Evolutionary conservation across 2,329 filamentous ascomycete genomes (phyloP).

Genomic region (Aspergillus niger): DNA sequence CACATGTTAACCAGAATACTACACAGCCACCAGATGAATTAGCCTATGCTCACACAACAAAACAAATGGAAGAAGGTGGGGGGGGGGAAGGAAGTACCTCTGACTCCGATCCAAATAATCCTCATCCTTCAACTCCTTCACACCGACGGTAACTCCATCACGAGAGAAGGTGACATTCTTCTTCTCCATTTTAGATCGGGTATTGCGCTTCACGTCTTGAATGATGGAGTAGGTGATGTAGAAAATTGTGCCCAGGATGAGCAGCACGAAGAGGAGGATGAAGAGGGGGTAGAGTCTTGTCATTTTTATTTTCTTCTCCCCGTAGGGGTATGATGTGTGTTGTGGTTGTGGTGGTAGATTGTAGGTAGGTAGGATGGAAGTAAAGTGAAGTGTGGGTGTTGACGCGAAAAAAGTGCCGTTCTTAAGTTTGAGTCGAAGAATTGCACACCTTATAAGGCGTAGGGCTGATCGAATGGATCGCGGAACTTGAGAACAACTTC

Average conservation of each 20-base stretch:
- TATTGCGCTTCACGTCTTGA: slow-evolving; percentile 59
- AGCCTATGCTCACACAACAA: background rate
- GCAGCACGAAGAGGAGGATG: slow-evolving; percentile 58
- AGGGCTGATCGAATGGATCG: too few species aligned
- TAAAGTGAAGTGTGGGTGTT: too few species aligned
- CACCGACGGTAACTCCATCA: slow-evolving; percentile 62
- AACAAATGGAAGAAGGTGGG: background rate
- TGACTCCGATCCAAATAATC: slow-evolving; percentile 63
- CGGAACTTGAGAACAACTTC: too few species aligned
- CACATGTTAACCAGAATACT: slow-evolving; percentile 53
- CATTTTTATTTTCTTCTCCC: slow-evolving; percentile 17
- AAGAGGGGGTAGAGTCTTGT: slow-evolving; percentile 56
- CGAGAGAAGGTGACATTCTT: slow-evolving; percentile 62
- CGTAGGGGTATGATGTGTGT: background rate
- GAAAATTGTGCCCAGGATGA: slow-evolving; percentile 54
- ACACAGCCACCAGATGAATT: background rate
- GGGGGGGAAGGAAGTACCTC: slow-evolving; percentile 40
- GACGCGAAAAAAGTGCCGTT: too few species aligned
- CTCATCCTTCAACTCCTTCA: slow-evolving; percentile 60
- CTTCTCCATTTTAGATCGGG: slow-evolving; percentile 64
- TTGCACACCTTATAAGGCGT: too few species aligned
- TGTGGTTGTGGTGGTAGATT: background rate
- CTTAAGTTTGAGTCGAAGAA: too few species aligned
- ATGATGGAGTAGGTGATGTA: slow-evolving; percentile 61
- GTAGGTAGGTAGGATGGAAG: too few species aligned